Evolutionary conservation across 75 land plant species (phyloP).

Genomic region (Pinus tabuliformis): DNA sequence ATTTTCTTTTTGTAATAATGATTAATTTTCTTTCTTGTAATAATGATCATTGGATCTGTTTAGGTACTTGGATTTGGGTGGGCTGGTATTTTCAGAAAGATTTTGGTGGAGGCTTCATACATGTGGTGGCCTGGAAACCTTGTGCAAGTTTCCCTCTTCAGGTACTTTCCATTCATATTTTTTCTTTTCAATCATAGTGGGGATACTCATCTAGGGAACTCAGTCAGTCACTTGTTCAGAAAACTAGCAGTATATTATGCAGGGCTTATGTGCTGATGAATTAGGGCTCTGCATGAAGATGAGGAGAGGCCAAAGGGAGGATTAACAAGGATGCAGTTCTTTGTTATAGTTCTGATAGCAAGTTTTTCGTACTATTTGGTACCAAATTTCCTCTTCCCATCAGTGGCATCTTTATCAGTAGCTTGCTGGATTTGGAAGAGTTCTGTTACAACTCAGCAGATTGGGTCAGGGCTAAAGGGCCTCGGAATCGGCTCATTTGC

Average conservation of each 20-base stretch:
- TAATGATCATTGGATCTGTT: not conserved
- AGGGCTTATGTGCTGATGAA: conserved; percentile 1
- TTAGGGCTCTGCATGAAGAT: conserved; percentile 57
- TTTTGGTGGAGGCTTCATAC: conserved; percentile 63
- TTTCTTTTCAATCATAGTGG: not conserved
- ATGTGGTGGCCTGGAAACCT: conserved; percentile 90
- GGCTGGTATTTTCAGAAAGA: conserved; percentile 75
- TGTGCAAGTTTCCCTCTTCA: conserved; percentile 80
- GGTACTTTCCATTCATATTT: conserved; percentile 18
- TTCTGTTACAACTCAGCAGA: conserved; percentile 34
- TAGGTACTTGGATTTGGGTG: conserved; percentile 89
- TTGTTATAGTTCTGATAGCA: conserved; percentile 34
- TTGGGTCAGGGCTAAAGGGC: conserved; percentile 34
- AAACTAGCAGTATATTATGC: not conserved
- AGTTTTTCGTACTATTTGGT: conserved; percentile 71
- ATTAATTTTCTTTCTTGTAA: not conserved
- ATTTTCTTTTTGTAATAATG: not conserved
- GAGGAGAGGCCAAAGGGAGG: conserved; percentile 54
- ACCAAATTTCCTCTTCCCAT: conserved; percentile 58
- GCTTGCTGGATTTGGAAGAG: conserved; percentile 26
- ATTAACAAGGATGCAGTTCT: conserved; percentile 63
- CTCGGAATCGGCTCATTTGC: conserved; percentile 54
- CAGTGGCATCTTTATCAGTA: conserved; percentile 36
- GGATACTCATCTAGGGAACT: not conserved
- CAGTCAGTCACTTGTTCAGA: not conserved